Evolutionary conservation across 805 yeast genomes (phyloP), one percentile per base, ranked within the genome.

Genomic region (Wickerhamiella australiensis): DNA sequence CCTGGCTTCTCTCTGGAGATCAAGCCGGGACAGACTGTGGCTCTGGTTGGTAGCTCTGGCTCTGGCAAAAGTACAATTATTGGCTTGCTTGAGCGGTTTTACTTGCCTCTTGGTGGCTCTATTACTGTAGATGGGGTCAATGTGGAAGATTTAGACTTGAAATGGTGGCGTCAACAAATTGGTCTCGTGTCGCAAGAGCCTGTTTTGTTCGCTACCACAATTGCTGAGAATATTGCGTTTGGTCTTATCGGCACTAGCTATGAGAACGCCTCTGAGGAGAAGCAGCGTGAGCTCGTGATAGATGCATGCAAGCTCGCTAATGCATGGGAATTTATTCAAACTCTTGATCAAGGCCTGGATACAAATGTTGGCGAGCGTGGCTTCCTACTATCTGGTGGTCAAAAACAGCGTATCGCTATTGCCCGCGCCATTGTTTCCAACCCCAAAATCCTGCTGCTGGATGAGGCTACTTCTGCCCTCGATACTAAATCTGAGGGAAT

Each of bases 141-240:
- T 59, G 76, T 88, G 31, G 68, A 77, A 45, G 75, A 77, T 49
- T 76, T 85, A 40, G 81, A 83, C 49, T 59, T 87, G 35, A 85
- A 79, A 52, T 76, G 86, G 40, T 70, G 87, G 47, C 74, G 96
- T 58, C 73, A 66, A 50, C 70, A 76, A 26, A 74, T 88, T 49
- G 95, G 95, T 45, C 82, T 86, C 23, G 96, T 88, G 3, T 95
- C 96, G 1, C 96, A 88, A 64, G 96, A 87, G 54, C 90, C 96
- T 0, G 94, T 95, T 8, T 67, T 88, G 38, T 88, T 88, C 68
- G 84, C 86, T 60, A 94, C 83, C 47, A 73, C 94, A 1, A 85
- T 88, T 40, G 67, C 79, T 60, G 95, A 88, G 60, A 88, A 88
- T 60, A 78, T 88, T 40, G 72, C 87, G 52, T 88, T 82, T 66